Evolutionary conservation across 805 yeast species (phyloP).

Genomic region (Sugiyamaella lignohabitans): DNA sequence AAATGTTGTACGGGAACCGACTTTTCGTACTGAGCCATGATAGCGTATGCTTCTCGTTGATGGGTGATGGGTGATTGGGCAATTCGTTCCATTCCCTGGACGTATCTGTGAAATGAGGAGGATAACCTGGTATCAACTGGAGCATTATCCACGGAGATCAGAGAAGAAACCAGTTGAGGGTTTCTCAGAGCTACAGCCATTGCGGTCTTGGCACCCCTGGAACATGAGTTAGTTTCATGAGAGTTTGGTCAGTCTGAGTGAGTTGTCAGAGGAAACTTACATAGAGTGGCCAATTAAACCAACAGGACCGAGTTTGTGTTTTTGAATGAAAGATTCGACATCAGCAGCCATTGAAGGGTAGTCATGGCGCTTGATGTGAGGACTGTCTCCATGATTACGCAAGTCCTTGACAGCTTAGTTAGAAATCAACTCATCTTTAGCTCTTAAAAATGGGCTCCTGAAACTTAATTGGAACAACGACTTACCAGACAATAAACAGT

Average conservation of each 20-base stretch:
- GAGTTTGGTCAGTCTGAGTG: too few species aligned
- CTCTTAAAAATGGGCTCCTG: too few species aligned
- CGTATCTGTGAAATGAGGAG: slow-evolving; percentile 59
- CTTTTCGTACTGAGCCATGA: slow-evolving; percentile 57
- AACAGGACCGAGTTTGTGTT: slow-evolving; percentile 30
- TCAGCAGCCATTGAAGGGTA: slow-evolving; percentile 81
- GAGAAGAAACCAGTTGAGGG: slow-evolving; percentile 54
- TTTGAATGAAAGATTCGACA: slow-evolving; percentile 65
- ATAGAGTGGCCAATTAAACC: slow-evolving; percentile 39
- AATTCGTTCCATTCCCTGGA: slow-evolving; percentile 55
- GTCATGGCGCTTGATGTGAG: slow-evolving; percentile 63
- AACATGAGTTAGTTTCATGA: too few species aligned
- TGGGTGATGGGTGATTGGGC: slow-evolving; percentile 40
- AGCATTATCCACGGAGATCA: slow-evolving; percentile 83
- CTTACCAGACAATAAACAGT: slow-evolving; percentile 31
- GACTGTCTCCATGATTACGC: slow-evolving; percentile 91
- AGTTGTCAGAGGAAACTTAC: slow-evolving; percentile 15
- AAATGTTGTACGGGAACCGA: slow-evolving; percentile 63
- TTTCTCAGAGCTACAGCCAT: slow-evolving; percentile 73
- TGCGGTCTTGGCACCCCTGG: slow-evolving; percentile 82
- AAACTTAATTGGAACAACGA: too few species aligned
- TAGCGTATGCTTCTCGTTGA: slow-evolving; percentile 61
- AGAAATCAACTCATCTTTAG: neutral
- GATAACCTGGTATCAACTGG: slow-evolving; percentile 63
- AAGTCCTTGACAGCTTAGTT: slow-evolving; percentile 42